Base-by-base conservation (phyloP, 169 alveolate species). In the Cryptosporidium andersoni region DNA sequence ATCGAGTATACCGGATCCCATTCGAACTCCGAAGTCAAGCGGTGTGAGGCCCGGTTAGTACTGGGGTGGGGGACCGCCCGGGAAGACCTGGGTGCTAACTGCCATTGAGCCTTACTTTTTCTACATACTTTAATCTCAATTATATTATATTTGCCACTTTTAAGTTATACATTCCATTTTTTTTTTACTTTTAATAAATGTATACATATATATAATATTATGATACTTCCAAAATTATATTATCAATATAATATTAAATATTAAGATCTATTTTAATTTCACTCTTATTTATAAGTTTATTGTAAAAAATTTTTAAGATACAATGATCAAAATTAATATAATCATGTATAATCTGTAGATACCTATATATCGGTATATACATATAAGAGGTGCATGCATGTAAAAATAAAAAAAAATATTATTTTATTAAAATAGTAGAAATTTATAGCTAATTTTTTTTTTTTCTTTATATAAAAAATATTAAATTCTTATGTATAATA, bases 61-160 rank as follows among this genome's bases (percentile, higher is more conserved):
- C 94, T 92, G 89, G 91, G 94, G 93, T 92, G 96, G 96, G 96
- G 93, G 96, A 92, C 96, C 95, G 90, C 94, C 91, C 88, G 96
- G 94, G 96, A 92, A 91, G 89, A 89, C 94, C 94, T 45, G 88
- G 92, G 56, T 92, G 93, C 88, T 81, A 94, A 92, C 82, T 88
- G 94, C 94, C 80, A 3, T 11, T 11, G 11, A 7, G 11, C 53
- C 53, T 8, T 48, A 8, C 11, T 48, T 48, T 48, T 7, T 48
- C 11, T 8, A 48, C 7, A 48, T 48, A 11, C 14, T 8, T 11
- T 8, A 48, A 12, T 49, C 12, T 49, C 55, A 9, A 0, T 49
- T 49, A 9, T 49, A 9, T 49, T 49, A 49, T 8, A 48, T 48
- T 8, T 8, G 1, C 8, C 1, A 9, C 1, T 49, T 49, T 49